Percentiles rank a stretch among this genome's conserved stretches.
phyloP scores from a whole-genome alignment of 2,329 filamentous ascomycete genomes.

The Fusarium verrucosum region DNA sequence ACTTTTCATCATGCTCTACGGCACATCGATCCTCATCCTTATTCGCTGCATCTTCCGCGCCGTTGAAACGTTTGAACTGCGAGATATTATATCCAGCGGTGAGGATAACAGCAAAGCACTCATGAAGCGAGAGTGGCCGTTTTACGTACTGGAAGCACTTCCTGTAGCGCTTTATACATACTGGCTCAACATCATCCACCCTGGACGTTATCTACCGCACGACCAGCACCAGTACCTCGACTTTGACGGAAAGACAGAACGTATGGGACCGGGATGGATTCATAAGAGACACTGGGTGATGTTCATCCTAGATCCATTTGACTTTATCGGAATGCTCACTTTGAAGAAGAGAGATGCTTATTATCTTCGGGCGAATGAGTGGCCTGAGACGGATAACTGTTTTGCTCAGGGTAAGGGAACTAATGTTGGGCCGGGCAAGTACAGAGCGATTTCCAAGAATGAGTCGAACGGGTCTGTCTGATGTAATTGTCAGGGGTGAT shows the following conservation, averaged over 20 bases:
- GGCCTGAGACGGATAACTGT: conserved; percentile 30
- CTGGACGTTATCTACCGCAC: conserved; percentile 53
- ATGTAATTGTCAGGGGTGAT: conserved; percentile 11
- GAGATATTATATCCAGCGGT: conserved; percentile 16
- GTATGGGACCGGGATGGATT: conserved; percentile 42
- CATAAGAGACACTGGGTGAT: conserved; percentile 35
- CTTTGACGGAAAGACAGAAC: conserved; percentile 51
- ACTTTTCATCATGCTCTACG: conserved; percentile 42
- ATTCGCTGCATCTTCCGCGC: conserved; percentile 41
- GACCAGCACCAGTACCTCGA: conserved; percentile 53
- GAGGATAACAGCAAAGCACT: conserved; percentile 42
- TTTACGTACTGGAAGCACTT: conserved; percentile 57
- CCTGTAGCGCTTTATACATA: conserved; percentile 56
- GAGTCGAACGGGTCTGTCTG: conserved; percentile 14
- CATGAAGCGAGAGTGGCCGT: conserved; percentile 56
- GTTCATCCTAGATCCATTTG: conserved; percentile 35
- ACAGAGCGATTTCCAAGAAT: conserved; percentile 18
- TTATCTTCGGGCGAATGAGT: conserved; percentile 35
- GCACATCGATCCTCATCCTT: conserved; percentile 40
- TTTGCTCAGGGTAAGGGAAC: conserved; percentile 41
- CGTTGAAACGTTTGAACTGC: conserved; percentile 39
- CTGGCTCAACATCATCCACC: conserved; percentile 55
- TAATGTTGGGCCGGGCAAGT: conserved; percentile 22
- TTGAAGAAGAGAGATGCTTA: conserved; percentile 39
- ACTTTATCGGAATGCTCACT: conserved; percentile 39